Evolutionary conservation across 2,329 filamentous ascomycete genomes (phyloP).

Genomic region (Rutstroemia sp.): DNA sequence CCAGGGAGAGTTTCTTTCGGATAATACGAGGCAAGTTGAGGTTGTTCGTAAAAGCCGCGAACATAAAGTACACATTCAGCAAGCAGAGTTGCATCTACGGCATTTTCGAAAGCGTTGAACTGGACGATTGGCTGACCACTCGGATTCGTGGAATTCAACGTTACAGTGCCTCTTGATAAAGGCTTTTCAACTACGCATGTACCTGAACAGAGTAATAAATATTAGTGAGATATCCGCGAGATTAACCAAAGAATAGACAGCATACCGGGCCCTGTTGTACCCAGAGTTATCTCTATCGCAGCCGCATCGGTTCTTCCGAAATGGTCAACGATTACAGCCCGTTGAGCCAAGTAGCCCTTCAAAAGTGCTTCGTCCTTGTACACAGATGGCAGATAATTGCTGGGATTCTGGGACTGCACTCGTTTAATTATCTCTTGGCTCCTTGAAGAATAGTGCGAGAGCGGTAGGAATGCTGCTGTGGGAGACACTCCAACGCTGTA

Average conservation of each 20-base stretch:
- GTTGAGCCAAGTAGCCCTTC: neutral
- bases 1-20: neutral
- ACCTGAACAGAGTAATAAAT: neutral
- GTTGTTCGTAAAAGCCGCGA: neutral
- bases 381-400: neutral
- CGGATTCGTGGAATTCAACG: constrained; percentile 32
- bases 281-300: neutral
- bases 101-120: constrained; percentile 32
- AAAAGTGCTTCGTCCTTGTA: constrained; percentile 1
- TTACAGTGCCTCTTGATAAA: constrained; percentile 35
- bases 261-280: neutral
- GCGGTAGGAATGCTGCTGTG: neutral
- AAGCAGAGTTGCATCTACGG: neutral
- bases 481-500: neutral
- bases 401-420: neutral
- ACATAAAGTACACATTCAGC: neutral
- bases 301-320: neutral
- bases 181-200: constrained; percentile 23
- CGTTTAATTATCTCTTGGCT: neutral
- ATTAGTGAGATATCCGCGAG: neutral
- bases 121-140: constrained; percentile 27
- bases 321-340: neutral
- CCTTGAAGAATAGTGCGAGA: neutral
- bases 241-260: neutral
- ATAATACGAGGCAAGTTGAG: neutral